Evolutionary conservation across 2,329 filamentous ascomycete species (phyloP).

Genomic region (Coleophoma eucalyptorum): DNA sequence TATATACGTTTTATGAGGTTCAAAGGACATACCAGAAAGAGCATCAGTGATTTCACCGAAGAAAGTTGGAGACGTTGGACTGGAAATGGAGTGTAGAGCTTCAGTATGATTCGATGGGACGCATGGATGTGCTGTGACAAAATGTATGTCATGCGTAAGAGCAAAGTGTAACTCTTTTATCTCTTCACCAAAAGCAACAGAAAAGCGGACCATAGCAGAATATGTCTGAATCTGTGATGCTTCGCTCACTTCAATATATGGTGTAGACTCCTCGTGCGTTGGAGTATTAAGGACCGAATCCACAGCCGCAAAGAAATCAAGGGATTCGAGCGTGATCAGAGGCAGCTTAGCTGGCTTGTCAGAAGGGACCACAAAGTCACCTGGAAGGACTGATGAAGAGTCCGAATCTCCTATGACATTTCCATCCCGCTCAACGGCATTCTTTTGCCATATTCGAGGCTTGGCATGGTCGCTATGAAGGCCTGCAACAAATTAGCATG

Average conservation of each 20-base stretch:
- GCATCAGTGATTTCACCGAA: conserved; percentile 25
- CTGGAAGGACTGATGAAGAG: conserved; percentile 49
- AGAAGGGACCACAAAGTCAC: conserved; percentile 59
- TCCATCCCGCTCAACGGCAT: conserved; percentile 54
- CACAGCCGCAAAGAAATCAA: conserved; percentile 43
- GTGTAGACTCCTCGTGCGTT: conserved; percentile 26
- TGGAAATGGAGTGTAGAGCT: conserved; percentile 55
- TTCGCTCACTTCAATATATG: conserved; percentile 9
- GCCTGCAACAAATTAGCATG: conserved; percentile 29
- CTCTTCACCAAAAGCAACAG: conserved; percentile 12
- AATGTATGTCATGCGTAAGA: conserved; percentile 56
- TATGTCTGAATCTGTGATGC: conserved; percentile 20
- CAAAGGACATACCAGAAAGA: not conserved
- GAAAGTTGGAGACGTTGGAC: conserved; percentile 55
- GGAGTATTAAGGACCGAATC: conserved; percentile 34
- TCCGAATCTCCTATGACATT: conserved; percentile 56
- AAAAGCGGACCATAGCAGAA: conserved; percentile 26
- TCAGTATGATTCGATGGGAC: conserved; percentile 52
- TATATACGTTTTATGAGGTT: not conserved
- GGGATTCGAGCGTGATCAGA: conserved; percentile 44
- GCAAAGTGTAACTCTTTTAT: conserved; percentile 25
- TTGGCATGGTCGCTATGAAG: conserved; percentile 47
- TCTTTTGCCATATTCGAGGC: conserved; percentile 59
- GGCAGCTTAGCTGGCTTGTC: conserved; percentile 45
- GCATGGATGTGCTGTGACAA: conserved; percentile 65